These are phyloP conservation scores for Aspergillus neotritici DNA, from an alignment of 2,329 filamentous ascomycete species.

Conservation along the genomic window DNA sequence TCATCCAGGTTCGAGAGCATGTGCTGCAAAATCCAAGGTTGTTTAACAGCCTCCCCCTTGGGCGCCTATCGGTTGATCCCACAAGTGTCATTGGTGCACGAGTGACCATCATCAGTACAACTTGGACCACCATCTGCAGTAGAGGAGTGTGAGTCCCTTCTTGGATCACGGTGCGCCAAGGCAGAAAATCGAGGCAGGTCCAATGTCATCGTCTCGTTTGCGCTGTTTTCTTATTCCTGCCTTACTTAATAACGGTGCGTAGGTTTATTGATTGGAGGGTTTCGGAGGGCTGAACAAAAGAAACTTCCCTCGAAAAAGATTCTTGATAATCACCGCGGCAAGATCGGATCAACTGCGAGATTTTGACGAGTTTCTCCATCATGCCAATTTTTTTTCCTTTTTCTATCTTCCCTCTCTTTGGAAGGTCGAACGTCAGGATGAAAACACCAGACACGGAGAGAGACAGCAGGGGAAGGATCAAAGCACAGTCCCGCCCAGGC, in stretches of 20 bases:
- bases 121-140: constrained; percentile 15
- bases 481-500: too few relatives aligned
- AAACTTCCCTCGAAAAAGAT: background rate
- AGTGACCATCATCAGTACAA: constrained; percentile 12
- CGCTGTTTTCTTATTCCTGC: background rate
- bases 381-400: background rate
- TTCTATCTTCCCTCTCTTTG: background rate
- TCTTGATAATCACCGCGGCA: constrained; percentile 7
- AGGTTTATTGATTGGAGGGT: constrained; percentile 1
- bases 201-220: constrained; percentile 10
- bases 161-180: constrained; percentile 14
- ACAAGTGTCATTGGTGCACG: constrained; percentile 17
- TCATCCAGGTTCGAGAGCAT: constrained; percentile 2
- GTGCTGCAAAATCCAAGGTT: constrained; percentile 7
- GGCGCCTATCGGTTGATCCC: constrained; percentile 13
- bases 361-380: background rate
- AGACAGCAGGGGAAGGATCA: too few relatives aligned
- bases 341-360: constrained; percentile 7
- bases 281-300: constrained; percentile 1
- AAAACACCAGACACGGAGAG: too few relatives aligned
- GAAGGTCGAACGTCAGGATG: too few relatives aligned
- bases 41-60: constrained; percentile 10
- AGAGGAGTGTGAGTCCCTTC: constrained; percentile 16
- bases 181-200: constrained; percentile 6
- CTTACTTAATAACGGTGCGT: too few relatives aligned